phyloP scores from a whole-genome alignment of 2,329 filamentous ascomycete species.

The Sporothrix brunneoviolacea region DNA sequence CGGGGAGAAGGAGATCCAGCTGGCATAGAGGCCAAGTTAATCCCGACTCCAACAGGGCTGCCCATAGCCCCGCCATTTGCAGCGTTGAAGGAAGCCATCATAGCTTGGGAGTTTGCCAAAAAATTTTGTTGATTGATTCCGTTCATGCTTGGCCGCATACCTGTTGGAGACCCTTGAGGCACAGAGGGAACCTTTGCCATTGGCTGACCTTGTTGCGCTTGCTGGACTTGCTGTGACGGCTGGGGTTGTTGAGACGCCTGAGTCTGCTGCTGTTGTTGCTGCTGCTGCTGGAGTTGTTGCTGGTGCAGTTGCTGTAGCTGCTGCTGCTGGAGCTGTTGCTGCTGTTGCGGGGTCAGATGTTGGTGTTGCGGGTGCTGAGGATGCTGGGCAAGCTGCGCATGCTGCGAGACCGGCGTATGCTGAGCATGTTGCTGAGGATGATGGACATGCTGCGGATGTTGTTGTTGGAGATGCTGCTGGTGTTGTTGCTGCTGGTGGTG shows the following conservation, averaged over 20 bases:
- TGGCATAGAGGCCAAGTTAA: constrained; percentile 33
- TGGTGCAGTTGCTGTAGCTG: constrained; percentile 25
- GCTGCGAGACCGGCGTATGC: constrained; percentile 7
- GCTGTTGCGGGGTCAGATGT: constrained; percentile 11
- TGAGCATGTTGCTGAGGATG: constrained; percentile 6
- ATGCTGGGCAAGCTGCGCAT: constrained; percentile 18
- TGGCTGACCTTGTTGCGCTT: constrained; percentile 18
- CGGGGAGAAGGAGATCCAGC: constrained; percentile 40
- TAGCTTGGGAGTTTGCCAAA: constrained; percentile 45
- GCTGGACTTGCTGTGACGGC: constrained; percentile 22
- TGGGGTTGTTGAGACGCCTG: constrained; percentile 31
- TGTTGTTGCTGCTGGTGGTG: constrained; percentile 24
- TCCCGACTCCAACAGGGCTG: constrained; percentile 37
- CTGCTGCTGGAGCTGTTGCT: constrained; percentile 37
- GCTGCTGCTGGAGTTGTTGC: constrained; percentile 49
- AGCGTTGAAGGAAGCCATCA: constrained; percentile 44
- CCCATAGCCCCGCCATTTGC: constrained; percentile 37
- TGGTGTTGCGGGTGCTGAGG: constrained; percentile 7
- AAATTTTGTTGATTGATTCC: constrained; percentile 47
- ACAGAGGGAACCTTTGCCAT: constrained; percentile 18
- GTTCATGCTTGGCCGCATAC: constrained; percentile 32
- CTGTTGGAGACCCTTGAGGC: constrained; percentile 27
- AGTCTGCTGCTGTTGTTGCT: constrained; percentile 30
- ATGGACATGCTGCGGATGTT: constrained; percentile 45
- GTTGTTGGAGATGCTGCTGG: constrained; percentile 24